Evolutionary conservation across 176 grass and related monocot genomes (phyloP).

Genomic region (Alloteropsis semialata): DNA sequence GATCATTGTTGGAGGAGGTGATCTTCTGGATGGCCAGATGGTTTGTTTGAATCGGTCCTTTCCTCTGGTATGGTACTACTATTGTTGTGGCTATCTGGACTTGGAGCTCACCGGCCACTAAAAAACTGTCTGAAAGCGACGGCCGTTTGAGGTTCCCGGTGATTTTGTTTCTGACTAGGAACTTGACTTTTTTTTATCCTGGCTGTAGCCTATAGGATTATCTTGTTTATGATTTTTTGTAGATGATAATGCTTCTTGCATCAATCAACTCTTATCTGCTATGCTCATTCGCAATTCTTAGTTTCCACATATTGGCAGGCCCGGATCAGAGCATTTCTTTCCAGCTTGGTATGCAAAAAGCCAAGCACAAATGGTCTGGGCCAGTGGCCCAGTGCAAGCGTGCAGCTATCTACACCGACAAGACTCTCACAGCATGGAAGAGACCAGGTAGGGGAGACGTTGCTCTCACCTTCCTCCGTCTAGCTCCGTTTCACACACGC

Average conservation of each 20-base stretch:
- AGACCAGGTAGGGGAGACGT: neutral
- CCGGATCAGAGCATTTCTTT: no score
- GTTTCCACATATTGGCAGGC: no score
- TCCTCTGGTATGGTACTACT: neutral
- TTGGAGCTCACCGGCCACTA: neutral
- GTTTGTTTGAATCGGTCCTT: neutral
- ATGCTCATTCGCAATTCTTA: neutral
- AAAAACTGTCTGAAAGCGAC: slow-evolving; percentile 12
- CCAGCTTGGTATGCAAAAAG: no score
- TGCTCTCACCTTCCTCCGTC: neutral
- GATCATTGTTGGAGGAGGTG: neutral
- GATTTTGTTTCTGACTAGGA: neutral
- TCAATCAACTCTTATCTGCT: neutral
- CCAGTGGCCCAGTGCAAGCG: no score
- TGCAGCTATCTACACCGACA: neutral
- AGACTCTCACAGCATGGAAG: neutral
- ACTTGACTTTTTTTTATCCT: neutral
- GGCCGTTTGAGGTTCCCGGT: neutral
- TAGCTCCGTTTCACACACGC: neutral
- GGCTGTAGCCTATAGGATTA: neutral
- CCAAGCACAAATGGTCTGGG: neutral
- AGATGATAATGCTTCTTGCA: neutral
- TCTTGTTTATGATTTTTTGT: neutral
- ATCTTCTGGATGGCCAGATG: neutral
- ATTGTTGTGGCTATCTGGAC: neutral